Percentiles rank a stretch among this genome's conserved stretches.
These are phyloP conservation scores for Trichoderma brevicompactum DNA, from an alignment of 2,329 filamentous ascomycete species.

Conservation along the genomic window DNA sequence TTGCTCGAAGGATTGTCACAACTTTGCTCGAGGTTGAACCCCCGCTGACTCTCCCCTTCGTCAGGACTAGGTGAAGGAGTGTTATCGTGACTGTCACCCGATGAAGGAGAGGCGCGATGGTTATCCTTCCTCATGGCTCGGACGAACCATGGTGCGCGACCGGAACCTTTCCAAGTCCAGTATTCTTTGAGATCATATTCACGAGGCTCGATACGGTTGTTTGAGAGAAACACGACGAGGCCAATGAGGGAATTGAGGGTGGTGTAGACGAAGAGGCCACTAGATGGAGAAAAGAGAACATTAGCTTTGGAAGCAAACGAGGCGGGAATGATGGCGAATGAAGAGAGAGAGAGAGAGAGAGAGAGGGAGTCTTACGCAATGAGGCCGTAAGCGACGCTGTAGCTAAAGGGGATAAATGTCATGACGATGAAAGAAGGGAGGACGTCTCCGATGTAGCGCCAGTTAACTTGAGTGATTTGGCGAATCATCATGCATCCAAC, in stretches of 20 bases:
- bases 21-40: slow-evolving; percentile 4
- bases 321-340: no score
- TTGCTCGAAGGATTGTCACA: slow-evolving; percentile 35
- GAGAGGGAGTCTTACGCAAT: slow-evolving; percentile 61
- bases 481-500: slow-evolving; percentile 80
- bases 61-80: slow-evolving; percentile 2
- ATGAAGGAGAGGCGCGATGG: background rate
- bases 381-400: slow-evolving; percentile 77
- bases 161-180: slow-evolving; percentile 58
- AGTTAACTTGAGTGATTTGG: slow-evolving; percentile 75
- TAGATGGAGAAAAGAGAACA: slow-evolving; percentile 32
- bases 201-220: slow-evolving; percentile 51
- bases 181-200: slow-evolving; percentile 61
- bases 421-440: slow-evolving; percentile 77
- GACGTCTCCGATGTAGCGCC: slow-evolving; percentile 75
- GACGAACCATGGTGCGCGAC: slow-evolving; percentile 54
- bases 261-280: slow-evolving; percentile 59
- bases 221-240: slow-evolving; percentile 49
- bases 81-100: background rate
- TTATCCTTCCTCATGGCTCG: slow-evolving; percentile 41
- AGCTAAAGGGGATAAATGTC: slow-evolving; percentile 76
- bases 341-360: no score
- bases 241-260: slow-evolving; percentile 55
- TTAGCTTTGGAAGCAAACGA: background rate
- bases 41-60: slow-evolving; percentile 28